Evolutionary conservation across 2,329 filamentous ascomycete species (phyloP).

Genomic region (Cladorrhinum sp.): DNA sequence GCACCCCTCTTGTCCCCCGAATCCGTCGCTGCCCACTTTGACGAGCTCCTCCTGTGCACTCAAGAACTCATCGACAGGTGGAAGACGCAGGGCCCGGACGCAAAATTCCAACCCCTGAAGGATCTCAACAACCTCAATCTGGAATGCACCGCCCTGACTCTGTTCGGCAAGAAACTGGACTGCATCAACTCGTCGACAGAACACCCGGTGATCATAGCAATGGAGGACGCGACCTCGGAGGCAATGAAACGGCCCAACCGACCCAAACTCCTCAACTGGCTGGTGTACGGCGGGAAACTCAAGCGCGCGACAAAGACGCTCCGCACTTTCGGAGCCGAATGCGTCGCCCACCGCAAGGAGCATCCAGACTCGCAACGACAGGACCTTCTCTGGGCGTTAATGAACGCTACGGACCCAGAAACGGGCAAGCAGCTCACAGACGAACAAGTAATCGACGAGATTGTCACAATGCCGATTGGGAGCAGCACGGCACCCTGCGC

Average conservation of each 20-base stretch:
- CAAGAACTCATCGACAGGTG: constrained; percentile 51
- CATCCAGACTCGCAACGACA: constrained; percentile 54
- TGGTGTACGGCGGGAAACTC: constrained; percentile 52
- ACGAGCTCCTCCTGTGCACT: constrained; percentile 48
- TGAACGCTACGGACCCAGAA: constrained; percentile 58
- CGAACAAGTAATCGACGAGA: constrained; percentile 63
- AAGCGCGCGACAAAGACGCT: constrained; percentile 51
- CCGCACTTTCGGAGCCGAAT: constrained; percentile 52
- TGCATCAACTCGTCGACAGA: constrained; percentile 42
- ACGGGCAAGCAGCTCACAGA: constrained; percentile 58
- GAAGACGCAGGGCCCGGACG: constrained; percentile 38
- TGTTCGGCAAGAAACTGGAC: constrained; percentile 51
- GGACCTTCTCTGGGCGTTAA: constrained; percentile 59
- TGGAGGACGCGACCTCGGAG: constrained; percentile 55
- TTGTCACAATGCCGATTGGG: constrained; percentile 64
- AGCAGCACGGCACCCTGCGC: constrained; percentile 48
- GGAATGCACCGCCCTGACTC: constrained; percentile 47
- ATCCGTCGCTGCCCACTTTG: constrained; percentile 38
- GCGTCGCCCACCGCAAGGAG: constrained; percentile 55
- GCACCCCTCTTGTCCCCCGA: constrained; percentile 41
- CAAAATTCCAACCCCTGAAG: constrained; percentile 43
- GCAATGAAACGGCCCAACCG: constrained; percentile 54
- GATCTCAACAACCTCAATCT: constrained; percentile 55
- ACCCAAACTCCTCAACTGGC: constrained; percentile 50
- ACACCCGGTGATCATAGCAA: constrained; percentile 49